Evolutionary conservation across 1,284 basidiomycete species (phyloP).

Genomic region (Ustilago esculenta): DNA sequence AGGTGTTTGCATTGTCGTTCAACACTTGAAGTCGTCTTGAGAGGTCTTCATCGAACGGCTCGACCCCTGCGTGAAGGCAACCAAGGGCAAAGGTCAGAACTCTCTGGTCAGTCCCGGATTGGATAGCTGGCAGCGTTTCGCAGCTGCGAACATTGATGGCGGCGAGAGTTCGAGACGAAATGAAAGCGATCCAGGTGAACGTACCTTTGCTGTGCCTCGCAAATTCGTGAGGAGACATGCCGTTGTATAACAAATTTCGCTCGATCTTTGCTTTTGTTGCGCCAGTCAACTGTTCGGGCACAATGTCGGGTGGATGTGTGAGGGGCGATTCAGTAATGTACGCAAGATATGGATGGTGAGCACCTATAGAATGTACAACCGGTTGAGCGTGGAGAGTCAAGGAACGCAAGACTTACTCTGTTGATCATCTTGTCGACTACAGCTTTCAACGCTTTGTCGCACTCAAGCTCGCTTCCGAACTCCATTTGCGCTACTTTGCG

Average conservation of each 20-base stretch:
- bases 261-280: constrained; percentile 41
- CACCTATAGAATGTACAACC: no score
- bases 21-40: constrained; percentile 31
- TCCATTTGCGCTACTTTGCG: constrained; percentile 48
- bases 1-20: constrained; percentile 35
- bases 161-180: no score
- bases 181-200: no score
- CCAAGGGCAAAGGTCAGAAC: neutral
- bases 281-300: constrained; percentile 21
- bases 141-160: no score
- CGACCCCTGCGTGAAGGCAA: constrained; percentile 12
- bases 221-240: constrained; percentile 35
- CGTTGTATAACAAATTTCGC: constrained; percentile 41
- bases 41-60: constrained; percentile 46
- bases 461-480: constrained; percentile 38
- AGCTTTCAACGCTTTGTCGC: constrained; percentile 34
- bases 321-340: no score
- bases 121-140: no score
- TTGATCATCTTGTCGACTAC: constrained; percentile 34
- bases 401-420: constrained; percentile 20
- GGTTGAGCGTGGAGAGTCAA: no score
- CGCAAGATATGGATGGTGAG: no score
- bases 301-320: neutral
- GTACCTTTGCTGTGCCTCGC: constrained; percentile 41
- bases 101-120: neutral